Base-by-base conservation (phyloP, 371 early-diverging fungal genomes). In the Zopfochytrium polystomum region DNA sequence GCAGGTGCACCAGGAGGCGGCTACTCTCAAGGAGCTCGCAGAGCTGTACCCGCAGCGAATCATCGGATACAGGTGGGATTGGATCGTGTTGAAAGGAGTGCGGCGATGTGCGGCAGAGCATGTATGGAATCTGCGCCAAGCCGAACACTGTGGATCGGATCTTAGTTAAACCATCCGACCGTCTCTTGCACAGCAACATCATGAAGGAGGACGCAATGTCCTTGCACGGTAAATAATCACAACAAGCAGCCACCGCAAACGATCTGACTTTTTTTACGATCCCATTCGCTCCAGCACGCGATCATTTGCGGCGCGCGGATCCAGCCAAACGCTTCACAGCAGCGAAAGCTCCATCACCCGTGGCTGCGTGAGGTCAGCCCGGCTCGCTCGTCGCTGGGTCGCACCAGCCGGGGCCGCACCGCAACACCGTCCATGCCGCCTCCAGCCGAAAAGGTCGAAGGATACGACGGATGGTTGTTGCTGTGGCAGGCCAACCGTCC, bases 141-240 rank as follows among this genome's bases (percentile, higher is more conserved):
- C 1, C 26, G 47, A 29, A 23, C 47, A 11, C 70, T 81, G 79
- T 80, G 38, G 38, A 38, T 38, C 18, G 38, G 38, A 7, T 11
- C 7, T 38, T 18, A 11, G 7, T 18, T 38, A 7, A 18, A 18
- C 38, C 38, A 11, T 38, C 38, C 7, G 38, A 38, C 7, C 38
- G 38, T 7, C 38, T 38, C 18, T 7, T 38, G 7, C 38, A 38
- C 38, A 38, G 38, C 38, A 38, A 38, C 18, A 38, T 38, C 18
- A 38, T 38, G 38, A 38, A 38, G 38, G 38, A 38, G 18, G 38
- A 38, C 38, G 38, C 11, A 7, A 11, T 38, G 18, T 11, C 38
- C 18, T 7, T 11, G 11, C 11, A 38, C 18, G 38, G 38, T 38
- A 18, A 38, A 18, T 38, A 11, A 18, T 38, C n/a, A n/a, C n/a